Conservation (phyloP, 768 basidiomycete species). For the Sutorius australiensis region DNA sequence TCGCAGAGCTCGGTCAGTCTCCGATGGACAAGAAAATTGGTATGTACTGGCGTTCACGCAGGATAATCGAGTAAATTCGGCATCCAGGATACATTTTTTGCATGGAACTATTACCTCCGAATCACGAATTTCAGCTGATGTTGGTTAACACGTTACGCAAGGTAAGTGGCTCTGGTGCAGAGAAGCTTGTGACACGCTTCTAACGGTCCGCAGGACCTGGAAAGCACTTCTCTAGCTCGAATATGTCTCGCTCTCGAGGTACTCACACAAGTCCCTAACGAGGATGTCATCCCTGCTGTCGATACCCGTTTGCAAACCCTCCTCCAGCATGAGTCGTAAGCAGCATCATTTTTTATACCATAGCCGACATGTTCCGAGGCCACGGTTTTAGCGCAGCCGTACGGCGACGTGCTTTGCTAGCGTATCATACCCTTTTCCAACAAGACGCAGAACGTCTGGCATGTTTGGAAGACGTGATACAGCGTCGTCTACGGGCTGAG, state of each 20-base stretch:
- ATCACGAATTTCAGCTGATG: constrained; percentile 76
- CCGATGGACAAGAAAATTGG: constrained; percentile 68
- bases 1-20: constrained; percentile 65
- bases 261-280: constrained; percentile 56
- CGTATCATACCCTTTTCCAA: constrained; percentile 50
- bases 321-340: constrained; percentile 74
- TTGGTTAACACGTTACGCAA: constrained; percentile 84
- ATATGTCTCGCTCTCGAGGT: constrained; percentile 73
- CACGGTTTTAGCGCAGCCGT: constrained; percentile 46
- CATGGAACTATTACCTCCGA: constrained; percentile 60
- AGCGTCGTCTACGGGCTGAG: constrained; percentile 7
- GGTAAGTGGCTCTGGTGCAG: constrained; percentile 35
- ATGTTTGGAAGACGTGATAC: constrained; percentile 32
- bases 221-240: constrained; percentile 48
- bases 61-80: neutral
- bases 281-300: constrained; percentile 74
- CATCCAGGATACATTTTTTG: constrained; percentile 74
- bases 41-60: constrained; percentile 21
- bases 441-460: constrained; percentile 45
- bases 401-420: constrained; percentile 59
- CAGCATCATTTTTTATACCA: constrained; percentile 31
- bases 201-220: constrained; percentile 58
- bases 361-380: constrained; percentile 1
- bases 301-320: constrained; percentile 61
- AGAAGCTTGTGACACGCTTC: neutral